Conservation (phyloP, 148 eudicot species). For the Spergularia bocconei region DNA sequence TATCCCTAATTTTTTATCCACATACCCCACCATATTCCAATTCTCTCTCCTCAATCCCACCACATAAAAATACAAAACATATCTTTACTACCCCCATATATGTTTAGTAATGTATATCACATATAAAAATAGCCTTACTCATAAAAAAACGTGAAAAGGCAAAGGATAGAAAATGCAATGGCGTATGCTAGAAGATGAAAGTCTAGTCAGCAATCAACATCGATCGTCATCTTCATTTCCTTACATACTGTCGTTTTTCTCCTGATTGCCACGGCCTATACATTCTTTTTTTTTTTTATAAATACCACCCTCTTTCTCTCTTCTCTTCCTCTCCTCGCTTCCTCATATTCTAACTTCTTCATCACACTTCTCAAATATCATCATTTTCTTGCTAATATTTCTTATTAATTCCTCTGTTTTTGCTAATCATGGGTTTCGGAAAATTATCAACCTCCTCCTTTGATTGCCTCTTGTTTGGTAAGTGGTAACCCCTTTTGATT, state of each 20-base stretch:
- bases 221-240: not conserved
- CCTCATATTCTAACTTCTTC: not conserved
- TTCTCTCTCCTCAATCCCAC: no score
- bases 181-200: not conserved
- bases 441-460: constrained; percentile 51
- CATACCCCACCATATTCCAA: no score
- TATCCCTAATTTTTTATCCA: no score
- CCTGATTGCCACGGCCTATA: not conserved
- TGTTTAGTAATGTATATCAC: no score
- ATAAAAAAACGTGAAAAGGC: no score
- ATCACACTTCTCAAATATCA: not conserved
- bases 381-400: no score
- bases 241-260: not conserved
- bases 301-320: constrained; percentile 9
- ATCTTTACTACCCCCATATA: no score
- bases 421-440: constrained; percentile 39
- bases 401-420: not conserved
- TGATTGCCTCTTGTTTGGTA: constrained; percentile 65
- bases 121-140: no score
- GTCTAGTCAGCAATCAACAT: constrained; percentile 31
- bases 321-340: not conserved
- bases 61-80: no score
- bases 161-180: no score
- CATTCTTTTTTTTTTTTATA: no score
- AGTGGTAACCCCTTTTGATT: constrained; percentile 31